Percentiles rank a stretch among this genome's conserved stretches.
Evolutionary conservation across 441 rosid genomes (phyloP).

Genomic region (Arabidopsis hybrid): DNA sequence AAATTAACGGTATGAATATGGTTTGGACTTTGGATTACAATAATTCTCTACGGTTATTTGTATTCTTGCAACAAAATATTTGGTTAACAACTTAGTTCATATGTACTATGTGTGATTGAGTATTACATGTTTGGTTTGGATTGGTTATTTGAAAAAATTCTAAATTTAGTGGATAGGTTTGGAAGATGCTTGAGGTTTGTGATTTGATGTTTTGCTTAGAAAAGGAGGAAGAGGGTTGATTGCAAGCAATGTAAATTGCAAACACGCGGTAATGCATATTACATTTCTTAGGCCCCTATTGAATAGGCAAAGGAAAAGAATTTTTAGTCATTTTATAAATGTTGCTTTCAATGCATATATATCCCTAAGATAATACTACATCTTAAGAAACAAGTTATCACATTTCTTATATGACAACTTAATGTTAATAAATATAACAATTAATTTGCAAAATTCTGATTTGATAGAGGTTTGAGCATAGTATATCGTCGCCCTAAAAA

Average conservation of each 20-base stretch:
- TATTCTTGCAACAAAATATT: neutral
- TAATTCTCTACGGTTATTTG: neutral
- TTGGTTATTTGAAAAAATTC: neutral
- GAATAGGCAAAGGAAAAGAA: neutral
- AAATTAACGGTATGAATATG: neutral
- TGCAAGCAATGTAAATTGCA: conserved; percentile 30
- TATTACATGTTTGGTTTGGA: conserved; percentile 17
- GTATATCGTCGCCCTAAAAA: no score
- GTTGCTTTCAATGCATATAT: conserved; percentile 5
- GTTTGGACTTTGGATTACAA: neutral
- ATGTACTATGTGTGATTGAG: conserved; percentile 10
- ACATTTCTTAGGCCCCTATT: neutral
- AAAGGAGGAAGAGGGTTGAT: conserved; percentile 26
- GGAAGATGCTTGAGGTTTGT: conserved; percentile 32
- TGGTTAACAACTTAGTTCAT: neutral
- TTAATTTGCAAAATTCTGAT: neutral
- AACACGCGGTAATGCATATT: conserved; percentile 30
- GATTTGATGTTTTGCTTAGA: conserved; percentile 34
- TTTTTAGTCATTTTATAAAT: neutral
- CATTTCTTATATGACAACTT: neutral
- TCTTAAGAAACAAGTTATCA: neutral
- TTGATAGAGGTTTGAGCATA: no score
- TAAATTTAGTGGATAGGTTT: conserved; percentile 7
- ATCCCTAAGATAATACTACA: neutral
- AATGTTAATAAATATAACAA: neutral